Conservation (phyloP, 78 protist species). For the Protostelium mycophagum region DNA sequence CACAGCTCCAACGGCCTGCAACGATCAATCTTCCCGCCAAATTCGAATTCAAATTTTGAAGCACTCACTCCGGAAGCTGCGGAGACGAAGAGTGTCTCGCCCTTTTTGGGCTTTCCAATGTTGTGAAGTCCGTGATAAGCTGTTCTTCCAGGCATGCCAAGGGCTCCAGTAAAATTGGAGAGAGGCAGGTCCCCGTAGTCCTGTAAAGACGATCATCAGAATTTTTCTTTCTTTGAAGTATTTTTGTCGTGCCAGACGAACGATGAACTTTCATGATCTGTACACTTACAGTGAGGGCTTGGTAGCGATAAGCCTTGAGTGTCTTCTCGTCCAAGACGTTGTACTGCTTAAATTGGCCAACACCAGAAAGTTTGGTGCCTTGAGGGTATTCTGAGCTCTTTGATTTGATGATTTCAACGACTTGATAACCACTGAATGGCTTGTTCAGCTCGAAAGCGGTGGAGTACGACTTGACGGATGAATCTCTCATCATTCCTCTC, state of each 20-base stretch:
- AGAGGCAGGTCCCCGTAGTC: not conserved
- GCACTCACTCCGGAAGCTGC: constrained; percentile 62
- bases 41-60: constrained; percentile 10
- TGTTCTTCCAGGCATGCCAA: constrained; percentile 59
- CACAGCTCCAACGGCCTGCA: not conserved
- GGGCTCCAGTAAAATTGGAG: not conserved
- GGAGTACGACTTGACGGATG: not conserved
- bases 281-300: not conserved
- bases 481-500: not conserved
- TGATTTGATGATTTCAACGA: not conserved
- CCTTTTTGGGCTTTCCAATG: constrained; percentile 60
- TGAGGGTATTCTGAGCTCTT: not conserved
- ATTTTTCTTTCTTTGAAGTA: no score
- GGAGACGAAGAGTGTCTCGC: constrained; percentile 46
- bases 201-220: not conserved
- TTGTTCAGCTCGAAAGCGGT: not conserved
- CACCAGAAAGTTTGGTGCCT: not conserved
- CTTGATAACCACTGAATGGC: not conserved
- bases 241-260: no score
- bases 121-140: constrained; percentile 37
- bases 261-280: not conserved
- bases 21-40: constrained; percentile 17
- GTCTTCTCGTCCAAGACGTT: not conserved
- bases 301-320: not conserved
- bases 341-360: not conserved